Evolutionary conservation across 176 grass and related monocot genomes (phyloP).

Genomic region (Puya raimondii): DNA sequence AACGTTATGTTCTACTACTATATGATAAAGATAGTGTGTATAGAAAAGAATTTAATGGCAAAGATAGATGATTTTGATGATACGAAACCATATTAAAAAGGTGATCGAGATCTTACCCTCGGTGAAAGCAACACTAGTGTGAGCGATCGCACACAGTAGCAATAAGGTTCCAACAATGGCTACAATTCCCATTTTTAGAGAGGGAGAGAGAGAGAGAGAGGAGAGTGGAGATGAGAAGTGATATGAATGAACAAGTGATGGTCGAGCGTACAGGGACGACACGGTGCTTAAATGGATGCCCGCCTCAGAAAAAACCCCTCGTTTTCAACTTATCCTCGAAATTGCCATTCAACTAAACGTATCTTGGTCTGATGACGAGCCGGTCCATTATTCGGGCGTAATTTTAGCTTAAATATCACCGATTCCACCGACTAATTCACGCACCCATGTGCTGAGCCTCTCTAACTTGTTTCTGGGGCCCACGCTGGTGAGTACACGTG

Average conservation of each 20-base stretch:
- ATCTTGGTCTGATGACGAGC: not conserved
- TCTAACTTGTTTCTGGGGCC: slow-evolving; percentile 1
- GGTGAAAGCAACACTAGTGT: slow-evolving; percentile 26
- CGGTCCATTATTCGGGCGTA: slow-evolving; percentile 19
- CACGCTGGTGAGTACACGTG: slow-evolving; percentile 27
- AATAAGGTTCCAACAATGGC: slow-evolving; percentile 19
- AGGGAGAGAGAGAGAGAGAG: not conserved
- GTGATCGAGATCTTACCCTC: slow-evolving; percentile 38
- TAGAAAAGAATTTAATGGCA: too few relatives aligned
- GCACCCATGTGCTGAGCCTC: not conserved
- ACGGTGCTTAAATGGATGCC: slow-evolving; percentile 19
- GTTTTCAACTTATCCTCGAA: not conserved
- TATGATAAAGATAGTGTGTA: too few relatives aligned
- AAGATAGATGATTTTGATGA: too few relatives aligned
- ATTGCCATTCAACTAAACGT: slow-evolving; percentile 14
- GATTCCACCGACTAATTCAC: not conserved
- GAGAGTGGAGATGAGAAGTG: slow-evolving; percentile 8
- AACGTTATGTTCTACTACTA: too few relatives aligned
- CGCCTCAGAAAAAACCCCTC: not conserved
- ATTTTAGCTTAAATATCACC: not conserved
- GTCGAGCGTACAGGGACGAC: slow-evolving; percentile 3
- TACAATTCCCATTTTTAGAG: slow-evolving; percentile 17
- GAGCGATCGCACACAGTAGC: slow-evolving; percentile 27
- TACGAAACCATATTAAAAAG: not conserved
- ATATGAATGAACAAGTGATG: slow-evolving; percentile 1